Evolutionary conservation across 805 yeast genomes (phyloP), one percentile per base, ranked within the genome.

Genomic region (Ogataea glucozyma): DNA sequence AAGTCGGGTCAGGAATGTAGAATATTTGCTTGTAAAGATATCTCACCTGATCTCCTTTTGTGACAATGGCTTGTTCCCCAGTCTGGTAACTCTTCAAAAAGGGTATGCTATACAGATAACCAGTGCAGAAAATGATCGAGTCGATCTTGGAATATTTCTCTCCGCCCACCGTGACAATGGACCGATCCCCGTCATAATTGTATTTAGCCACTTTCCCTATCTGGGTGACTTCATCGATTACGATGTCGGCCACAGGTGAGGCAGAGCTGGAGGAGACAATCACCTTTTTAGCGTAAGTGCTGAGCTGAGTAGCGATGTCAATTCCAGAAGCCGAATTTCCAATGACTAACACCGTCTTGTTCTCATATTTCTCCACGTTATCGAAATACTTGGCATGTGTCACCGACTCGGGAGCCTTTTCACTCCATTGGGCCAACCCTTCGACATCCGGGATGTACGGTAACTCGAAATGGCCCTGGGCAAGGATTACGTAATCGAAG

Each of bases 321-420:
- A 79, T 75, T 20, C 91, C 96, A 22, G 88, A 80, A 2, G 93
- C 84, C 9, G 83, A 79, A 53, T 81, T 62, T 31, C 70, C 70
- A 23, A 65, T 48, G 18, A 65, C 57, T 18, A 65, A 43, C 7
- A 72, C 72, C 7, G 54, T 64, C 46, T 69, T 57, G 31, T 57
- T 64, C 40, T 59, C 61, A 45, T 60, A 75, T 6, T 54, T 49
- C 0, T 49, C 47, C 4, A 65, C 64, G 23, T 52, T 53, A 29
- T 69, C 58, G 50, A 61, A 75, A 54, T 66, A 72, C 45, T 73
- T 74, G 11, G 77, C 72, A 52, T 75, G 79, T 11, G 70, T 60
- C 4, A 75, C 57, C 1, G 67, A 53, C 0, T 44, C 50, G 23
- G 66, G 67, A 31, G 51, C 55, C 38, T 49, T 33, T 33, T 49